A percentile compares a stretch with the other conserved stretches of the same genome.
phyloP scores from a whole-genome alignment of 2,329 filamentous ascomycete genomes.

The Knoxdaviesia capensis region DNA sequence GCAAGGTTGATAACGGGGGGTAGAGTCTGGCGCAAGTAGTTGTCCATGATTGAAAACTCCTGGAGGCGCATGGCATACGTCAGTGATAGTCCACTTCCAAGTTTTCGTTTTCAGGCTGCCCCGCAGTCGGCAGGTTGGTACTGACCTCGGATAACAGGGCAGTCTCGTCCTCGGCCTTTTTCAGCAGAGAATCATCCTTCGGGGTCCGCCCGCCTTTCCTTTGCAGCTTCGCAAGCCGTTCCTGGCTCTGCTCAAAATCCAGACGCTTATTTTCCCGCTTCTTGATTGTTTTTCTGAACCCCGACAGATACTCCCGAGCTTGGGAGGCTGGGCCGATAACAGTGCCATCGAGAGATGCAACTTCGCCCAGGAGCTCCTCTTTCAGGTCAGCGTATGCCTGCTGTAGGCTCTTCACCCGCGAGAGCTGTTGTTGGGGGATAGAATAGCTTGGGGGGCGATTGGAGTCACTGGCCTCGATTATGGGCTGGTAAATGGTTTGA shows the following conservation, averaged over 20 bases:
- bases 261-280: conserved; percentile 65
- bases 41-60: conserved; percentile 58
- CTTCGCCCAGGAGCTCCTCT: conserved; percentile 49
- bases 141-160: conserved; percentile 41
- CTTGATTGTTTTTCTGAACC: conserved; percentile 66
- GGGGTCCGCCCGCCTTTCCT: conserved; percentile 51
- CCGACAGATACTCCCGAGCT: conserved; percentile 46
- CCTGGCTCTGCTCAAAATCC: conserved; percentile 62
- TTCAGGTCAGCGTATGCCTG: conserved; percentile 51
- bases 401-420: conserved; percentile 43
- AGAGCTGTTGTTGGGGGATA: conserved; percentile 42
- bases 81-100: no score
- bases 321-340: conserved; percentile 51
- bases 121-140: not conserved
- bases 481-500: conserved; percentile 56
- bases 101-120: no score
- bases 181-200: conserved; percentile 51
- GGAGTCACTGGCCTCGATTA: conserved; percentile 43
- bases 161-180: conserved; percentile 53
- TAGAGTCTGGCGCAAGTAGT: conserved; percentile 49
- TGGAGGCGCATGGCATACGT: conserved; percentile 10
- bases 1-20: conserved; percentile 51
- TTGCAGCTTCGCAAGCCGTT: conserved; percentile 45
- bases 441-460: conserved; percentile 30
- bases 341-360: conserved; percentile 47